A percentile compares a stretch with the other conserved stretches of the same genome.
Evolutionary conservation across 176 grass and related monocot species (phyloP).

Genomic region (Aegilops longissima): DNA sequence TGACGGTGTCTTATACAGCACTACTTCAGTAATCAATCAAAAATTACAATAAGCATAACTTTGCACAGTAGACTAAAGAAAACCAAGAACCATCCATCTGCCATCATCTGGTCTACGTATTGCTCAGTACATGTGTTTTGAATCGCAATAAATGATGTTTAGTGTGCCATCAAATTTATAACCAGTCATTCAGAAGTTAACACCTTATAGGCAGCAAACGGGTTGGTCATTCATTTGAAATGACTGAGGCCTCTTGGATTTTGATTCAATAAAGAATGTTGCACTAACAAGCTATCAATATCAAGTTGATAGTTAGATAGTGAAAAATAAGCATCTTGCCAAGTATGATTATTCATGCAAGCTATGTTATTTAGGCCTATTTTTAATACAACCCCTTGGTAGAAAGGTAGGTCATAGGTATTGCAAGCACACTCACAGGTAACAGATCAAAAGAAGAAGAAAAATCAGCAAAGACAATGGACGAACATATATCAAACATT

Average conservation of each 20-base stretch:
- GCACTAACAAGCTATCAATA: background rate
- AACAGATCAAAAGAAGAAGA: background rate
- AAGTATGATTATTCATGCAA: background rate
- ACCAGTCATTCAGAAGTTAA: background rate
- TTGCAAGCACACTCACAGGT: background rate
- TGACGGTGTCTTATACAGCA: background rate
- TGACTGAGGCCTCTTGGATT: background rate
- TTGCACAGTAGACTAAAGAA: background rate
- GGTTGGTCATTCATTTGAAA: background rate
- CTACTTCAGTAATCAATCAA: background rate
- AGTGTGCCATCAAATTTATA: background rate
- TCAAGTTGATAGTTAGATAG: background rate
- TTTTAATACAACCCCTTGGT: background rate
- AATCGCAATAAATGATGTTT: background rate
- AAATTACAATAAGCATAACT: background rate
- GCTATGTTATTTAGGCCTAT: background rate
- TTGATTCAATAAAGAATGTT: background rate
- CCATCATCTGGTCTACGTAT: background rate
- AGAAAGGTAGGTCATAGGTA: background rate
- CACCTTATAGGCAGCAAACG: background rate
- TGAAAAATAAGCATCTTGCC: background rate
- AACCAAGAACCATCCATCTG: background rate
- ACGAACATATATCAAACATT: slow-evolving; percentile 37
- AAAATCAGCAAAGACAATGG: background rate
- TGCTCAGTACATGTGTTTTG: background rate